Evolutionary conservation across 2,329 filamentous ascomycete genomes (phyloP).

Genomic region (Endocalyx cinctus): DNA sequence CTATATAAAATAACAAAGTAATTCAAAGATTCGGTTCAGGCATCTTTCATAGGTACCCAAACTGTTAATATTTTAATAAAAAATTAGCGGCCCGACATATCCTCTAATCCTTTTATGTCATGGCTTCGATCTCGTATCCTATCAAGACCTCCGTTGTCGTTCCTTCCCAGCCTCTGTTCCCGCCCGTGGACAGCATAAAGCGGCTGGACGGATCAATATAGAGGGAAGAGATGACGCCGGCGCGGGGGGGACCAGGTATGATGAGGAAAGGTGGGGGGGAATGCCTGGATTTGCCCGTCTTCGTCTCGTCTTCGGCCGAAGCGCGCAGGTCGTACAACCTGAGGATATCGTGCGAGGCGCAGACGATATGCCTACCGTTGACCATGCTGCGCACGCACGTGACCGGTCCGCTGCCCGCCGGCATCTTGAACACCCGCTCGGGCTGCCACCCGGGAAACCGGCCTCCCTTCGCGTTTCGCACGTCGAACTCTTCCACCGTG

Average conservation of each 20-base stretch:
- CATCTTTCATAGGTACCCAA: no score
- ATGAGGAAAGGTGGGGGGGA: conserved; percentile 92
- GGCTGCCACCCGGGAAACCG: conserved; percentile 64
- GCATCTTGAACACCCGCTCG: conserved; percentile 79
- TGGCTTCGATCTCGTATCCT: conserved; percentile 91
- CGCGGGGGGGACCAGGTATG: conserved; percentile 76
- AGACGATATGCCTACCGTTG: conserved; percentile 87
- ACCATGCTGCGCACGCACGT: conserved; percentile 86
- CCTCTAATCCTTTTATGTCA: no score
- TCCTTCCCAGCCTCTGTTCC: conserved; percentile 94
- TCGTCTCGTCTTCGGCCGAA: no score
- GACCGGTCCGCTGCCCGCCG: conserved; percentile 81
- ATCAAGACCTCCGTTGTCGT: conserved; percentile 83
- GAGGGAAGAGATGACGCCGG: conserved; percentile 80
- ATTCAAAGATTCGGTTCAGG: no score
- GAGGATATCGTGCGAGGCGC: conserved; percentile 89
- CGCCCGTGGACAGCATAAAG: conserved; percentile 88
- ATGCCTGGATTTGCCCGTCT: no score
- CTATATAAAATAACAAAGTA: no score
- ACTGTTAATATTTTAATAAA: no score
- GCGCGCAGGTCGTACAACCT: conserved; percentile 83
- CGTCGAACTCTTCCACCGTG: conserved; percentile 88
- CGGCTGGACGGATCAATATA: conserved; percentile 83
- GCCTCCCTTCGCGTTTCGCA: conserved; percentile 67
- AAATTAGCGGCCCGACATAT: no score